Percentiles rank a stretch among this genome's conserved stretches.
Evolutionary conservation across 2,329 filamentous ascomycete species (phyloP).

Genomic region (Chrysosporium queenslandicum): DNA sequence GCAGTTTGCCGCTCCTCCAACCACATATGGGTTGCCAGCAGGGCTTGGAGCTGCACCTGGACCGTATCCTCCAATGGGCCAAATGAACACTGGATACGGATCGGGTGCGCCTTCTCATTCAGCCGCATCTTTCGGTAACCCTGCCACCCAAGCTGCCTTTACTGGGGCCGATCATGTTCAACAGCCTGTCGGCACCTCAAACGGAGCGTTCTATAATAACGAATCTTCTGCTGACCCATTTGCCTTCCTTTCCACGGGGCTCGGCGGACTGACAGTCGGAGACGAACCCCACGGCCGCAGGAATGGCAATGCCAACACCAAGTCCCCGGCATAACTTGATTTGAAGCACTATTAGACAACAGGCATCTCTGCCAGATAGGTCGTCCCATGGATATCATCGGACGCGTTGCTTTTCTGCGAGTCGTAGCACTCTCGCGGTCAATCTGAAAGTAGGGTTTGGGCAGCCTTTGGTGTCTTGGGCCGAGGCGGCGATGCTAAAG

Average conservation of each 20-base stretch:
- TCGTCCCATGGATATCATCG: background rate
- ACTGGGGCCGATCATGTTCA: constrained; percentile 75
- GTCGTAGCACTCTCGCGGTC: no score
- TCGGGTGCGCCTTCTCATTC: constrained; percentile 69
- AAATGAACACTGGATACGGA: constrained; percentile 69
- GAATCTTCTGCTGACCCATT: constrained; percentile 52
- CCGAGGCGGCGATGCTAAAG: background rate
- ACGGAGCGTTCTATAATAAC: constrained; percentile 57
- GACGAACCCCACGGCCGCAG: constrained; percentile 39
- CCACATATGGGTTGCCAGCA: constrained; percentile 80
- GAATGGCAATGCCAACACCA: constrained; percentile 38
- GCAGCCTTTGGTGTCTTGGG: background rate
- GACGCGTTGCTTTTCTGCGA: background rate
- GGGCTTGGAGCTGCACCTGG: constrained; percentile 69
- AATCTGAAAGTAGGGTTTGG: background rate
- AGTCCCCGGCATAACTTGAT: constrained; percentile 34
- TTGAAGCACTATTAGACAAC: background rate
- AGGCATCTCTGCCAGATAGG: background rate
- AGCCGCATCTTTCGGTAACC: constrained; percentile 81
- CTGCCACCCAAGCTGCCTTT: constrained; percentile 88
- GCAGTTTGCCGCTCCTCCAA: constrained; percentile 75
- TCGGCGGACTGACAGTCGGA: constrained; percentile 49
- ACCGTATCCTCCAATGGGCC: constrained; percentile 53
- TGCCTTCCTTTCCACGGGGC: constrained; percentile 52
- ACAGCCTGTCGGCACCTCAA: constrained; percentile 63